Evolutionary conservation across 2,329 filamentous ascomycete genomes (phyloP).

Genomic region (Colletotrichum sp.): DNA sequence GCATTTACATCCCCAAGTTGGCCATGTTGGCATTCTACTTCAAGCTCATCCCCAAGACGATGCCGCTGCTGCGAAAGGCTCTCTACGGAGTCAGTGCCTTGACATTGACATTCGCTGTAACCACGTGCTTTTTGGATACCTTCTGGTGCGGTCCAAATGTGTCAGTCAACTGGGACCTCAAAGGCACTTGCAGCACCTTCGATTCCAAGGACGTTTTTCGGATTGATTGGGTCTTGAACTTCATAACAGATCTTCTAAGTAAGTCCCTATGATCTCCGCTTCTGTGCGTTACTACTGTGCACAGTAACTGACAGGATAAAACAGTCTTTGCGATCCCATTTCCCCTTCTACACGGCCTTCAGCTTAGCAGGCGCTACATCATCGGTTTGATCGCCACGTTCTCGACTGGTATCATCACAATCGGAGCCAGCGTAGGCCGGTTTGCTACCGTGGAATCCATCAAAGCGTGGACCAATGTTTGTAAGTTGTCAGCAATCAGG

Average conservation of each 20-base stretch:
- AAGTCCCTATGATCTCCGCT: neutral
- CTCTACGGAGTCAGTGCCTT: slow-evolving; percentile 25
- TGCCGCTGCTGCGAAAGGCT: slow-evolving; percentile 26
- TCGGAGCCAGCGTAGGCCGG: slow-evolving; percentile 25
- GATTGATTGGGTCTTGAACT: slow-evolving; percentile 33
- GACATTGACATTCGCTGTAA: slow-evolving; percentile 26
- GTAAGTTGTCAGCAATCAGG: slow-evolving; percentile 3
- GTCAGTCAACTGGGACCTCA: slow-evolving; percentile 29
- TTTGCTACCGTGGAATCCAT: slow-evolving; percentile 25
- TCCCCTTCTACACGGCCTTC: slow-evolving; percentile 23
- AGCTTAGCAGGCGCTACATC: slow-evolving; percentile 24
- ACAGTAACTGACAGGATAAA: neutral
- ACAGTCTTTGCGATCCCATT: slow-evolving; percentile 26
- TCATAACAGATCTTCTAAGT: slow-evolving; percentile 27
- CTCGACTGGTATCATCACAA: slow-evolving; percentile 24
- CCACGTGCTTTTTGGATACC: slow-evolving; percentile 30
- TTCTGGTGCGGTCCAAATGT: slow-evolving; percentile 34
- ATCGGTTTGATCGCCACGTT: slow-evolving; percentile 23
- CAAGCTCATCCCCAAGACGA: slow-evolving; percentile 28
- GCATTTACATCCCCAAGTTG: slow-evolving; percentile 32
- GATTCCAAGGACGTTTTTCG: slow-evolving; percentile 29
- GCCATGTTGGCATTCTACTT: slow-evolving; percentile 32
- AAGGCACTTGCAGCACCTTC: slow-evolving; percentile 28
- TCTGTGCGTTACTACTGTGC: rapidly evolving
- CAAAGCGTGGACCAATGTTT: slow-evolving; percentile 25